Conservation (phyloP, 345 rosid species). For the Gossypium raimondii region DNA sequence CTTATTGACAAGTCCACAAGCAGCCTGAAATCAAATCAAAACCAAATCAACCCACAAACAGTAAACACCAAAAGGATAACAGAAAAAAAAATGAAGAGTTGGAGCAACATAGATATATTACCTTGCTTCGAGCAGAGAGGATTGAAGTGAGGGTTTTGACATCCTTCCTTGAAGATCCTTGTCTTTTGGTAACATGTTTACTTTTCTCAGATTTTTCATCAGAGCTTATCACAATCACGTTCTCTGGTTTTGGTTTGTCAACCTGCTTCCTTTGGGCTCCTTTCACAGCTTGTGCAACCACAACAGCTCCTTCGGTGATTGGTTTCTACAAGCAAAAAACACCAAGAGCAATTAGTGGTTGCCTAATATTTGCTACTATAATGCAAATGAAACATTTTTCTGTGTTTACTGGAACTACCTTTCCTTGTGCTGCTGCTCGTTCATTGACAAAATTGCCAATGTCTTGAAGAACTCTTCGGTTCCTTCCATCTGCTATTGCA, state of each 20-base stretch:
- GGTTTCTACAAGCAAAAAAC: constrained; percentile 30
- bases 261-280: constrained; percentile 26
- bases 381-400: background rate
- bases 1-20: constrained; percentile 42
- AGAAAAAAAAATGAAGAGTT: background rate
- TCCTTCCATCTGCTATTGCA: constrained; percentile 41
- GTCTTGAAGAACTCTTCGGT: constrained; percentile 64
- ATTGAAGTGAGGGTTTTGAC: constrained; percentile 57
- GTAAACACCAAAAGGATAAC: background rate
- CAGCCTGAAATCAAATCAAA: constrained; percentile 34
- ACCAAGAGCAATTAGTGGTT: constrained; percentile 25
- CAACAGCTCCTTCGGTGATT: constrained; percentile 22
- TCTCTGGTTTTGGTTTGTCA: constrained; percentile 32
- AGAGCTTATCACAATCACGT: constrained; percentile 48
- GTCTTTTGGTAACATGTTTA: constrained; percentile 33
- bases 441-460: constrained; percentile 65
- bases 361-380: background rate
- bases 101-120: background rate
- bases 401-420: constrained; percentile 29
- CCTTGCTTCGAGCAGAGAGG: constrained; percentile 80
- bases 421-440: constrained; percentile 38
- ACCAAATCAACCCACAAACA: background rate
- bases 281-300: constrained; percentile 13
- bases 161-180: constrained; percentile 31
- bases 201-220: constrained; percentile 34